Percentiles rank a stretch among this genome's conserved stretches.
Evolutionary conservation across 2,329 filamentous ascomycete genomes (phyloP).

Genomic region (Paecilomyces fulvus): DNA sequence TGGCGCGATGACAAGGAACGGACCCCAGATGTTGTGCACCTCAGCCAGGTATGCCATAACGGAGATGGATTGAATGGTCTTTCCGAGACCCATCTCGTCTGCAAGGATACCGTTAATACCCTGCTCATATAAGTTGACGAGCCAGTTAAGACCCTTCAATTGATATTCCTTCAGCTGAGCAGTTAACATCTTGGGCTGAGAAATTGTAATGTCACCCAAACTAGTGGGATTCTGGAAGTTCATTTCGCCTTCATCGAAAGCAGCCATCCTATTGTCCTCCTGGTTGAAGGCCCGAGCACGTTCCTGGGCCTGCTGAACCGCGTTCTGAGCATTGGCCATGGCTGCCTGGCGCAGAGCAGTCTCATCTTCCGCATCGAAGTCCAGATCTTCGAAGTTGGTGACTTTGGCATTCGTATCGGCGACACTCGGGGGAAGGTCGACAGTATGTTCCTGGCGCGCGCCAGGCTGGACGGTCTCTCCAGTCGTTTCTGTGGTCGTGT

Average conservation of each 20-base stretch:
- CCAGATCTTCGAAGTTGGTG: constrained; percentile 86
- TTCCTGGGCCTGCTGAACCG: constrained; percentile 87
- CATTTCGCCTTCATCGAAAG: constrained; percentile 92
- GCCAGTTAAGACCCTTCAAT: constrained; percentile 97
- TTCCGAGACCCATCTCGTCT: constrained; percentile 99
- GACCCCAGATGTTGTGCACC: constrained; percentile 96
- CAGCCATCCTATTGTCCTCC: constrained; percentile 53
- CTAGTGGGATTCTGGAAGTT: constrained; percentile 99
- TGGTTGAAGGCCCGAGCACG: constrained; percentile 92
- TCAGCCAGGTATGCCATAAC: constrained; percentile 98
- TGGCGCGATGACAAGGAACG: constrained; percentile 91
- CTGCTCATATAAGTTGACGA: constrained; percentile 97
- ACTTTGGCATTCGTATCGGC: constrained; percentile 58
- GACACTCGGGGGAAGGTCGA: constrained; percentile 41
- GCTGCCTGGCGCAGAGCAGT: constrained; percentile 71
- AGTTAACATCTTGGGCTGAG: constrained; percentile 87
- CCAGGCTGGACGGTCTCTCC: constrained; percentile 33
- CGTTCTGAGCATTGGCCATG: constrained; percentile 91
- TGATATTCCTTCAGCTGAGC: constrained; percentile 98
- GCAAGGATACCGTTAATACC: constrained; percentile 98
- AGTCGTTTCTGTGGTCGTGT: constrained; percentile 57
- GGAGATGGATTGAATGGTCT: constrained; percentile 97
- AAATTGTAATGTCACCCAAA: constrained; percentile 85
- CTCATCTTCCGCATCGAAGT: constrained; percentile 94
- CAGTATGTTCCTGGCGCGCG: constrained; percentile 29